These are phyloP conservation scores for Microsporum ferrugineum DNA, from an alignment of 2,329 filamentous ascomycete genomes.

Conservation along the genomic window DNA sequence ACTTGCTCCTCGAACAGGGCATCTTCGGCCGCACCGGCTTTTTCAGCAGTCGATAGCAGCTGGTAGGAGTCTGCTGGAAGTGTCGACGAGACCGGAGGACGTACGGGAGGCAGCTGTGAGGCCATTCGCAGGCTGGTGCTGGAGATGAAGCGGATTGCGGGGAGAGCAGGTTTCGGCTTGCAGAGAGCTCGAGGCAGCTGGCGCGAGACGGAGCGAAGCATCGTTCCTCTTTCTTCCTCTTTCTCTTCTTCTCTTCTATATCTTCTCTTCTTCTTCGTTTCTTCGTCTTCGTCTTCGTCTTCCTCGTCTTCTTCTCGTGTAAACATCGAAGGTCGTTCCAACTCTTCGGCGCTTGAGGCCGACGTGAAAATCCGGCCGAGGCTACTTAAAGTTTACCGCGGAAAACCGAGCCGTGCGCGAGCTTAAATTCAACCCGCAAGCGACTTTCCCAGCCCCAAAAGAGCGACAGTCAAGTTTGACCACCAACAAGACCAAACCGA, in stretches of 20 bases:
- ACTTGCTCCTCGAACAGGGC: conserved; percentile 73
- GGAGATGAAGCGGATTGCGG: conserved; percentile 26
- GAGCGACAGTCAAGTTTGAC: no score
- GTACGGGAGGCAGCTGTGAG: conserved; percentile 41
- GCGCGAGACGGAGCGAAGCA: conserved; percentile 29
- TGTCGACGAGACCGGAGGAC: conserved; percentile 50
- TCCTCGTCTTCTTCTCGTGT: background rate
- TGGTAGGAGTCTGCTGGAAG: conserved; percentile 71
- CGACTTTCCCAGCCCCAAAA: background rate
- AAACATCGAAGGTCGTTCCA: background rate
- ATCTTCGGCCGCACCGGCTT: conserved; percentile 72
- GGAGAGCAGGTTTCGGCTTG: conserved; percentile 16
- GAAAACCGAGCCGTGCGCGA: conserved; percentile 2
- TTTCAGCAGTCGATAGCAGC: conserved; percentile 63
- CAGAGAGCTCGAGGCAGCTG: conserved; percentile 25
- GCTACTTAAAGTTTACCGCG: background rate
- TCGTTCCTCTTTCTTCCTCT: conserved; percentile 9
- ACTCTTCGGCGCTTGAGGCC: conserved; percentile 3
- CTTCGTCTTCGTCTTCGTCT: background rate
- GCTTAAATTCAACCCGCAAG: background rate
- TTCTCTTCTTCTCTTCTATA: background rate
- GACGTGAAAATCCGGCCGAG: background rate
- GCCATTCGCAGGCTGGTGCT: conserved; percentile 42
- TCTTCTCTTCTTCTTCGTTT: background rate
- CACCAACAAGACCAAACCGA: background rate